These are phyloP conservation scores for Gleditsia sinensis DNA, from an alignment of 306 rosid species.

Conservation along the genomic window DNA sequence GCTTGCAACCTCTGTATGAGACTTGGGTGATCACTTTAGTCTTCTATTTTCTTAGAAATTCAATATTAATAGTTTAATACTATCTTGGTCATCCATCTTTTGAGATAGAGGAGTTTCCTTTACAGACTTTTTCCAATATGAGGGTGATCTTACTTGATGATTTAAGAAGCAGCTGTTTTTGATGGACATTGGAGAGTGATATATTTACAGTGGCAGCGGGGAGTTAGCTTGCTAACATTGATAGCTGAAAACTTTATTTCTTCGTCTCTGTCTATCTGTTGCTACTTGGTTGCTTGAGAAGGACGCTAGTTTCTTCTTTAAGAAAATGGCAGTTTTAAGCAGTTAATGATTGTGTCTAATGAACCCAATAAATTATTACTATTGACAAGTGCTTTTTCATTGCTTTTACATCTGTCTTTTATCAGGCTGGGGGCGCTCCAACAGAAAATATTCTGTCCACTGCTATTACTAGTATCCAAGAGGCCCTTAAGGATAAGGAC, in stretches of 20 bases:
- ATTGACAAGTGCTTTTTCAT: neutral
- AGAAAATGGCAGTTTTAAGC: neutral
- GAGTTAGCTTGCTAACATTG: too few relatives aligned
- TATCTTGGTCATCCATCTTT: neutral
- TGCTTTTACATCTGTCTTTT: neutral
- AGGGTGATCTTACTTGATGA: neutral
- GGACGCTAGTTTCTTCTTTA: neutral
- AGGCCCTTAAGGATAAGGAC: constrained; percentile 67
- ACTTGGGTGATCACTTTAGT: neutral
- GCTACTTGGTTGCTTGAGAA: neutral
- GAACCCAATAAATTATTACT: neutral
- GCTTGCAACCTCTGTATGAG: neutral
- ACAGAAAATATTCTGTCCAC: constrained; percentile 55
- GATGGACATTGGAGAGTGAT: too few relatives aligned
- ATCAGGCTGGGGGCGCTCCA: constrained; percentile 82
- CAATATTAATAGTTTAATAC: neutral
- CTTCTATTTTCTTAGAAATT: neutral
- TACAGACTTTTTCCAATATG: neutral
- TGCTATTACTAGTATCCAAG: constrained; percentile 70
- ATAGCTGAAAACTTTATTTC: too few relatives aligned
- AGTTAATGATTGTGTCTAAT: neutral
- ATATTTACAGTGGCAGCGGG: too few relatives aligned
- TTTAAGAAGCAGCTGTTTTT: too few relatives aligned
- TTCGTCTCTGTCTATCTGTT: too few relatives aligned
- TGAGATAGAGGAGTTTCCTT: neutral